Conservation (phyloP, 192 early-diverging fungal species). For the Backusella circina region DNA sequence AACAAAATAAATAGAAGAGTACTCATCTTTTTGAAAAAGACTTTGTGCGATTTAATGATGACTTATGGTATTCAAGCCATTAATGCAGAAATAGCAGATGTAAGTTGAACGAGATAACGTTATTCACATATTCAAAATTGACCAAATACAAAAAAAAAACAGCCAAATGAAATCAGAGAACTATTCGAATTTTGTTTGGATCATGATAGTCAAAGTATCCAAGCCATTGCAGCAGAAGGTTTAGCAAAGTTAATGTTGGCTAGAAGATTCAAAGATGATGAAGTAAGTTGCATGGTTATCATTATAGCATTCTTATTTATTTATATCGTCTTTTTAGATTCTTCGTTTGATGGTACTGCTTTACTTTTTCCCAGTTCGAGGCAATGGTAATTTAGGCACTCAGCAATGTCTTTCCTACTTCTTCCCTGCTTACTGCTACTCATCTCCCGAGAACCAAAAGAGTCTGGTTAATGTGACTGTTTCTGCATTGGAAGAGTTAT, state of each 20-base stretch:
- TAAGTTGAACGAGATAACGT: conserved; percentile 6
- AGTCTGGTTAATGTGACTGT: conserved; percentile 57
- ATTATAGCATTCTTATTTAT: not conserved
- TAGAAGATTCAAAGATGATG: conserved; percentile 34
- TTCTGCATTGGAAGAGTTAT: conserved; percentile 34
- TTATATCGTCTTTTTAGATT: conserved; percentile 38
- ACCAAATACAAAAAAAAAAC: not conserved
- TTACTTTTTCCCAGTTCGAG: conserved; percentile 70
- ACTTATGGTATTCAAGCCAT: conserved; percentile 47
- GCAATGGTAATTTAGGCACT: conserved; percentile 56
- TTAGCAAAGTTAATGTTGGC: conserved; percentile 67
- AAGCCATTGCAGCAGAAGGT: conserved; percentile 75
- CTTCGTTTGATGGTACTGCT: conserved; percentile 73
- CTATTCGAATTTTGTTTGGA: conserved; percentile 55
- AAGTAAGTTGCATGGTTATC: conserved; percentile 22
- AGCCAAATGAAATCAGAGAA: conserved; percentile 40
- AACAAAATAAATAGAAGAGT: not conserved
- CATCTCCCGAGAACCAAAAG: conserved; percentile 67
- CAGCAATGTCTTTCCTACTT: conserved; percentile 90
- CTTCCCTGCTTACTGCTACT: conserved; percentile 80
- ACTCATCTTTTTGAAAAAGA: conserved; percentile 28
- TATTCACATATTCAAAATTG: not conserved
- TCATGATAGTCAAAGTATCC: conserved; percentile 50
- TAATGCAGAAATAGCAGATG: conserved; percentile 19
- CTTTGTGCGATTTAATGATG: conserved; percentile 62